Evolutionary conservation across 2,329 filamentous ascomycete genomes (phyloP).

Genomic region (Blastomyces emzantsi): DNA sequence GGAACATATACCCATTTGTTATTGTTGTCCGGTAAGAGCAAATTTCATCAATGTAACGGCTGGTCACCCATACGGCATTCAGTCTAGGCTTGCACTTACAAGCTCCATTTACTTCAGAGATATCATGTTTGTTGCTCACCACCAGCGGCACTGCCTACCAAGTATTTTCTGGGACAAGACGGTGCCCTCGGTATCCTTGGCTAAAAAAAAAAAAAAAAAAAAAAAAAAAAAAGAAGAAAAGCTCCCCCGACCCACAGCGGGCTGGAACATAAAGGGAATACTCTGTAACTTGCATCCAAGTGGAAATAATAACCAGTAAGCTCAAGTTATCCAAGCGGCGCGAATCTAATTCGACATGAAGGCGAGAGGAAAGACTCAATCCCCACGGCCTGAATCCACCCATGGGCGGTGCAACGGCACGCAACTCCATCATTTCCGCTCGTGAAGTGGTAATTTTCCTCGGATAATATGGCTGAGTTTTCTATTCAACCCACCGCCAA

Average conservation of each 20-base stretch:
- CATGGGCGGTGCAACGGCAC: background rate
- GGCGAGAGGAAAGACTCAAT: conserved; percentile 56
- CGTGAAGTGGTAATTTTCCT: conserved; percentile 61
- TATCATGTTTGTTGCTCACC: background rate
- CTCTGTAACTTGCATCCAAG: no score
- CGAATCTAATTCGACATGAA: background rate
- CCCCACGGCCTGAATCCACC: conserved; percentile 48
- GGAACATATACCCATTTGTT: conserved; percentile 57
- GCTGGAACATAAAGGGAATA: no score
- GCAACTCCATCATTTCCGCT: conserved; percentile 27
- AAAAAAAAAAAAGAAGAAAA: no score
- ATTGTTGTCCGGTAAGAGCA: conserved; percentile 52
- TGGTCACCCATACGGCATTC: no score
- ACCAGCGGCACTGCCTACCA: background rate
- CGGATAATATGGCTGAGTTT: conserved; percentile 47
- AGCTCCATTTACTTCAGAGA: no score
- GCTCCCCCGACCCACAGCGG: background rate
- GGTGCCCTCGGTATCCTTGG: background rate
- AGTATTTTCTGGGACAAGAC: background rate
- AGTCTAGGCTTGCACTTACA: background rate
- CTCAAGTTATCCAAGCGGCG: background rate
- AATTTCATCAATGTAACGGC: background rate
- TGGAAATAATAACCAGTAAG: background rate
- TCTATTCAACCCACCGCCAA: background rate
- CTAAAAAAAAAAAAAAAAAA: background rate